These are phyloP conservation scores for Penicillium simplicissimum DNA, from an alignment of 495 filamentous ascomycete species.

Conservation along the genomic window DNA sequence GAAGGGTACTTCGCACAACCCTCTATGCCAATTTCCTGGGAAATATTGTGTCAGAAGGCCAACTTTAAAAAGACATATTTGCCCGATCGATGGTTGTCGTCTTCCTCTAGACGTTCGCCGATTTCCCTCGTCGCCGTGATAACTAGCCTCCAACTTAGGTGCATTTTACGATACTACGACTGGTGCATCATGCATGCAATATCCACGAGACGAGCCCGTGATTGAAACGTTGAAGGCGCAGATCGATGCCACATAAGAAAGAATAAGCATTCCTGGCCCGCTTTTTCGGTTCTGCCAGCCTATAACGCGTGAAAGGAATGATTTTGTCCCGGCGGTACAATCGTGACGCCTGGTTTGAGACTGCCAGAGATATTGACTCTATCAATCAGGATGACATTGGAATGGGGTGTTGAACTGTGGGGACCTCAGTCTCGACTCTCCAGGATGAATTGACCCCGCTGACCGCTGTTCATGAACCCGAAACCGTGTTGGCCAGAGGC, in stretches of 20 bases:
- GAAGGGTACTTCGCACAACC: background rate
- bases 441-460: no score
- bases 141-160: background rate
- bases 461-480: no score
- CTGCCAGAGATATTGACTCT: no score
- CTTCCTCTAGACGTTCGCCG: no score
- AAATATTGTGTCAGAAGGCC: background rate
- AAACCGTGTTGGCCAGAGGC: no score
- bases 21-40: background rate
- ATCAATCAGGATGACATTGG: no score
- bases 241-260: background rate
- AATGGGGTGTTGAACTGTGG: no score
- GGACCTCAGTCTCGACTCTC: no score
- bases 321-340: background rate
- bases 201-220: background rate
- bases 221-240: background rate
- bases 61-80: background rate
- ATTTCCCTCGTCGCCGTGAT: no score
- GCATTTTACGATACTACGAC: background rate
- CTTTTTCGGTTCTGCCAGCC: background rate
- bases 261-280: background rate
- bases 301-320: background rate
- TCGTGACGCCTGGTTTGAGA: no score
- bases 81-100: background rate
- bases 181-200: background rate